Evolutionary conservation across 1,139 yeast genomes (phyloP).

Genomic region (Zygotorulaspora mrakii): DNA sequence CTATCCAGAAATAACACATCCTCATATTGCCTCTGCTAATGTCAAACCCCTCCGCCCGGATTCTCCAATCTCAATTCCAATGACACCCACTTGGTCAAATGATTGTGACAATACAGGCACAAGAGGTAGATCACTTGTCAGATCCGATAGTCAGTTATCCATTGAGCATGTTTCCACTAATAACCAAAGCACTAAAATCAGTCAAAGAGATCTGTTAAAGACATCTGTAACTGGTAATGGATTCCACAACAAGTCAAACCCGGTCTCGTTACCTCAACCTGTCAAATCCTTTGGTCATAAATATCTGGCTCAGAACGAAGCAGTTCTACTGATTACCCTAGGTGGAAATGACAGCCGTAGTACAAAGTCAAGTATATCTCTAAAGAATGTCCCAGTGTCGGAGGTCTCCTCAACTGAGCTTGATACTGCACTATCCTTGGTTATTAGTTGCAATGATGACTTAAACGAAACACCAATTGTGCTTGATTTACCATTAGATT

Average conservation of each 20-base stretch:
- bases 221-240: conserved; percentile 14
- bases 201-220: conserved; percentile 15
- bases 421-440: conserved; percentile 82
- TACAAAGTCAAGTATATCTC: conserved; percentile 56
- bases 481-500: conserved; percentile 81
- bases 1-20: conserved; percentile 26
- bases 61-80: conserved; percentile 2
- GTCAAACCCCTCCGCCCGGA: neutral
- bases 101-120: neutral
- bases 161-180: conserved; percentile 43
- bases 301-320: conserved; percentile 60
- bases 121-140: neutral
- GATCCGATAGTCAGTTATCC: conserved; percentile 25
- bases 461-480: conserved; percentile 61
- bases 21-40: conserved; percentile 15
- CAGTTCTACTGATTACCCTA: conserved; percentile 69
- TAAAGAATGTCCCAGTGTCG: conserved; percentile 69
- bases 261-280: conserved; percentile 38
- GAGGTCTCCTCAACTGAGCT: conserved; percentile 76
- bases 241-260: conserved; percentile 12
- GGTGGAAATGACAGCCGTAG: conserved; percentile 83
- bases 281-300: conserved; percentile 86
- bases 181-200: conserved; percentile 11
- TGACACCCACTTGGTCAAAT: conserved; percentile 1
- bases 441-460: conserved; percentile 55